These are phyloP conservation scores for Populus simonii DNA, from an alignment of 345 rosid species.

Conservation along the genomic window DNA sequence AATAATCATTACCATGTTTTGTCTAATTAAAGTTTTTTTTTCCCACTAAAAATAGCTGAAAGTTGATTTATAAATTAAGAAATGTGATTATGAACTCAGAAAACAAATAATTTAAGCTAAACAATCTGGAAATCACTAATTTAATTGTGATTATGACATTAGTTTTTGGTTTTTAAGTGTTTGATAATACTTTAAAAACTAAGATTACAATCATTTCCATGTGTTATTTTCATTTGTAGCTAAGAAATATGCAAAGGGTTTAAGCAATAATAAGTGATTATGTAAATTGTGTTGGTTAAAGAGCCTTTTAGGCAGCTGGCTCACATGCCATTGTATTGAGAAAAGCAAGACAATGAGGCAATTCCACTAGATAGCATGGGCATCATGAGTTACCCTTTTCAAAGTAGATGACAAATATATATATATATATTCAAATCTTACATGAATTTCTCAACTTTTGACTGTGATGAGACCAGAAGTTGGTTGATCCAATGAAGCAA, in stretches of 20 bases:
- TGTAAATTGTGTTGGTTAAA: not conserved
- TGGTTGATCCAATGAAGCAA: not conserved
- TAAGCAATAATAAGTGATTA: not conserved
- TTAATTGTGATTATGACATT: no score
- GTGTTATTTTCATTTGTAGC: no score
- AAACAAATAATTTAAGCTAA: not conserved
- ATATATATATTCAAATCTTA: not conserved
- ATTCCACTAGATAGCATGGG: not conserved
- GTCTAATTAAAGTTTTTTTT: no score
- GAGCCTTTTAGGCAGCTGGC: not conserved
- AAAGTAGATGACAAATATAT: not conserved
- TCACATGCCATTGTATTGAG: conserved; percentile 1
- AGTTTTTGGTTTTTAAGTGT: no score
- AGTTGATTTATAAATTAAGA: not conserved
- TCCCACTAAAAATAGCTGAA: not conserved
- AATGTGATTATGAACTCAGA: not conserved
- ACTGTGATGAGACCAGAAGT: not conserved
- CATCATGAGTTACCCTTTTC: not conserved
- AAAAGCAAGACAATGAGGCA: not conserved
- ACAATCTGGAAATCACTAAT: not conserved
- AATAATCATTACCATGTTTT: no score
- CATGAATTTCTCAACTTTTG: not conserved
- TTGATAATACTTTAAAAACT: no score
- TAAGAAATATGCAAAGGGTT: not conserved
- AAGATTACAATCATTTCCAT: no score